Evolutionary conservation across 768 basidiomycete species (phyloP), one percentile per base, ranked within the genome.

Genomic region (Pleurotus tuber-regium): DNA sequence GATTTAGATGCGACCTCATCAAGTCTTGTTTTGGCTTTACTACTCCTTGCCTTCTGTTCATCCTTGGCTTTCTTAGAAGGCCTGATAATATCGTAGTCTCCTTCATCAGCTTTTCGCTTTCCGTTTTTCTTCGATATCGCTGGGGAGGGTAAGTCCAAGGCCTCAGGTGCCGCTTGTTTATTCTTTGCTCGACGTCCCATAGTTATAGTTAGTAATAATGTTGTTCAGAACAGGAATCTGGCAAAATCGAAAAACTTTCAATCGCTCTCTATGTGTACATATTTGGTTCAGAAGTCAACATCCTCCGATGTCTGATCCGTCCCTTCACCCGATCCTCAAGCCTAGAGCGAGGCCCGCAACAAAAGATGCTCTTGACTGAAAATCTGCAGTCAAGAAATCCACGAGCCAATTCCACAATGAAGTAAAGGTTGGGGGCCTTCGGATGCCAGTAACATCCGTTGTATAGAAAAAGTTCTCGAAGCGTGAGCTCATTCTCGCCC

Each of bases 301-400:
- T 10, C 28, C 46, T 21, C 18, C 25, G 44, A 43, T 28, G 30
- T 29, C 14, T 16, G 43, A 43, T 30, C 48, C 41, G 6, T 49
- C 14, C 42, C 14, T 38, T 74, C 66, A 96, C 48, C 94, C 93
- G 16, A 97, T 66, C 44, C 93, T 76, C 43, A 98, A 59, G 8
- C 95, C 95, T 24, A 98, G 71, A 1, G 73, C 78, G 52, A 97
- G 75, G 7, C 95, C 95, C 3, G 84, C 92, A 28, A 93, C 60
- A 69, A 97, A 97, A 11, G 89, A 86, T 1, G 93, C 94, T 55
- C 94, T 73, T 38, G 86, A 88, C 62, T 93, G 95, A 68, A 98
- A 95, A 64, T 97, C 92, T 5, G 93, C 89, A 0, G 89, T 90
- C 66, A 98, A 69, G 71, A 98, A 97, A 66, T 91, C 74, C 19